phyloP scores from a whole-genome alignment of 805 yeast species.

The Candida coleopterorum region DNA sequence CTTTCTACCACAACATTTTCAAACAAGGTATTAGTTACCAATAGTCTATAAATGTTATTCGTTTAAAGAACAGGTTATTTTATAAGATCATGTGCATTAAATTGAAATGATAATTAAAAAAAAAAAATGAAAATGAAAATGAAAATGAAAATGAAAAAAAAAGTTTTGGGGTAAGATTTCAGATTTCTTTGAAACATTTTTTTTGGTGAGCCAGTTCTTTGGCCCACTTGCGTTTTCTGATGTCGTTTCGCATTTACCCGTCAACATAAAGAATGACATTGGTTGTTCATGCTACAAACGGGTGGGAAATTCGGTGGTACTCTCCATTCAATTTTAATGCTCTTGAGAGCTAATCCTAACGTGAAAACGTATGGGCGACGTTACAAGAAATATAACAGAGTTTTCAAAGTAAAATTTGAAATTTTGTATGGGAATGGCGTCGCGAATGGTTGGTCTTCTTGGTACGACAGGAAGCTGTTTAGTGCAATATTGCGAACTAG shows the following conservation, averaged over 20 bases:
- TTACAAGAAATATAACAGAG: conserved; percentile 45
- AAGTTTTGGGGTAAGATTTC: too few species aligned
- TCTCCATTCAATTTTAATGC: conserved; percentile 41
- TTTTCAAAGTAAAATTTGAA: background rate
- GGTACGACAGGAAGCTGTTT: conserved; percentile 37
- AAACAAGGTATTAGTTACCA: too few species aligned
- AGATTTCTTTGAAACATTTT: background rate
- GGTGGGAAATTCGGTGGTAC: conserved; percentile 68
- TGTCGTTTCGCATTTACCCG: conserved; percentile 47
- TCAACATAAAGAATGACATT: conserved; percentile 21
- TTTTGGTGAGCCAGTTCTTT: conserved; percentile 1
- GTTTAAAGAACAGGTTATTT: too few species aligned
- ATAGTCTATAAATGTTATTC: too few species aligned
- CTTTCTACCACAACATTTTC: too few species aligned
- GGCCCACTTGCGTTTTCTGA: conserved; percentile 29
- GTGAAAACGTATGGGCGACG: conserved; percentile 55
- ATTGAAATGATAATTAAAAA: too few species aligned
- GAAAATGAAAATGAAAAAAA: too few species aligned
- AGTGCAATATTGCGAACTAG: conserved; percentile 57
- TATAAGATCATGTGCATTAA: too few species aligned
- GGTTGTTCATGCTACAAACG: conserved; percentile 19
- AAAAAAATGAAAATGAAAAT: too few species aligned
- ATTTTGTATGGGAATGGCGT: conserved; percentile 47
- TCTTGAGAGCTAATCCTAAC: conserved; percentile 52
- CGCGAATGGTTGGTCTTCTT: conserved; percentile 53